These are phyloP conservation scores for Symmetrospora coprosmae DNA, from an alignment of 768 basidiomycete genomes.

Conservation along the genomic window DNA sequence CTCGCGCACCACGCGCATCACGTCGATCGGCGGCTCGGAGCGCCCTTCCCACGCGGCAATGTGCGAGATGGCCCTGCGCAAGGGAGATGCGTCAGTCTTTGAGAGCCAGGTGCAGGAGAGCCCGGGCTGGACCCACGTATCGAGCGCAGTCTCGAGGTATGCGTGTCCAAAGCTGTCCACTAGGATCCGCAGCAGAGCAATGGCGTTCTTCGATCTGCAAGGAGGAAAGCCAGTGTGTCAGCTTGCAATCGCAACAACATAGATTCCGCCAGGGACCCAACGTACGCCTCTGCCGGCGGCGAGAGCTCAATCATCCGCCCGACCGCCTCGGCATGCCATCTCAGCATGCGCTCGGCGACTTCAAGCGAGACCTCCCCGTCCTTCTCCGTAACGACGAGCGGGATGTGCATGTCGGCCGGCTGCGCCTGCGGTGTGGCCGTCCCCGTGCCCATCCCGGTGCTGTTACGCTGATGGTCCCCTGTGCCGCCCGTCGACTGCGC, in stretches of 20 bases:
- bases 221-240: background rate
- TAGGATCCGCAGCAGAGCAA: slow-evolving; percentile 65
- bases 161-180: slow-evolving; percentile 67
- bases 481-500: slow-evolving; percentile 28
- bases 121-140: slow-evolving; percentile 66
- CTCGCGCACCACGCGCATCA: slow-evolving; percentile 50
- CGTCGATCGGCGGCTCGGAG: slow-evolving; percentile 61
- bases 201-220: slow-evolving; percentile 69
- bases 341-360: slow-evolving; percentile 75
- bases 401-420: slow-evolving; percentile 48
- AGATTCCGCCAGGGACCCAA: slow-evolving; percentile 20
- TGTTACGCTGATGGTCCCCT: too few relatives aligned
- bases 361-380: slow-evolving; percentile 67
- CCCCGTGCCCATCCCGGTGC: too few relatives aligned
- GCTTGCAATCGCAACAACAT: background rate
- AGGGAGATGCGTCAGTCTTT: too few relatives aligned
- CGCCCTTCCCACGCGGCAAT: slow-evolving; percentile 62
- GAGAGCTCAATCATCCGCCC: slow-evolving; percentile 87
- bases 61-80: slow-evolving; percentile 52
- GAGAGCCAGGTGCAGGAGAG: too few relatives aligned
- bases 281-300: slow-evolving; percentile 67
- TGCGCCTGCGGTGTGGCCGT: slow-evolving; percentile 44
- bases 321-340: slow-evolving; percentile 95
- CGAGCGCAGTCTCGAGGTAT: slow-evolving; percentile 80
- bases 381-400: slow-evolving; percentile 48